phyloP scores from a whole-genome alignment of 805 yeast genomes.

The Priceomyces fermenticarens region DNA sequence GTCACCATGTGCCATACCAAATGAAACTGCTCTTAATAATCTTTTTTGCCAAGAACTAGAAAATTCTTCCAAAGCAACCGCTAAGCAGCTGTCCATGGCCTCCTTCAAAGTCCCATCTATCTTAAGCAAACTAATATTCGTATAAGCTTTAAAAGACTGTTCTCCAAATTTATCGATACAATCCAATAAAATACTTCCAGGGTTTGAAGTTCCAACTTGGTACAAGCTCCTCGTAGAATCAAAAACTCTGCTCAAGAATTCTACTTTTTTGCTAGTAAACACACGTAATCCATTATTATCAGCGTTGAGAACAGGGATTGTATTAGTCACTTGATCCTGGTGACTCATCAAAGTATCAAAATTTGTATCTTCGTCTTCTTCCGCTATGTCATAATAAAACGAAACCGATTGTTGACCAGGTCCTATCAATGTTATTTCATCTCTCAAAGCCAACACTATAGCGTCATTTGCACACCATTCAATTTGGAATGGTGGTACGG shows the following conservation, averaged over 20 bases:
- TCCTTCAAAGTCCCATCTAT: slow-evolving; percentile 40
- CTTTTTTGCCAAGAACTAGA: slow-evolving; percentile 78
- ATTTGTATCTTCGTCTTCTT: slow-evolving; percentile 29
- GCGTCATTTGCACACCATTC: slow-evolving; percentile 90
- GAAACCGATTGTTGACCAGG: slow-evolving; percentile 60
- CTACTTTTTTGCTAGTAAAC: slow-evolving; percentile 54
- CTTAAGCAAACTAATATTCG: slow-evolving; percentile 57
- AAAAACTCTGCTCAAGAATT: slow-evolving; percentile 63
- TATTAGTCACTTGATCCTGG: slow-evolving; percentile 20
- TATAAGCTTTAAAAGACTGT: slow-evolving; percentile 79
- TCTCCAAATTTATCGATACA: slow-evolving; percentile 58
- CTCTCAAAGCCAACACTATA: slow-evolving; percentile 58
- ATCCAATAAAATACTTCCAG: slow-evolving; percentile 80
- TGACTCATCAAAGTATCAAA: slow-evolving; percentile 18
- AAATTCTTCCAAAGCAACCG: slow-evolving; percentile 76
- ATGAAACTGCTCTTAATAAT: slow-evolving; percentile 73
- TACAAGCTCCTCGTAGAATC: slow-evolving; percentile 58
- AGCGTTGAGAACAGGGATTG: slow-evolving; percentile 43
- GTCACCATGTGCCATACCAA: slow-evolving; percentile 69
- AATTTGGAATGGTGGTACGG: slow-evolving; percentile 42
- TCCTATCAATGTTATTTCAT: slow-evolving; percentile 67
- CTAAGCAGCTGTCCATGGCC: slow-evolving; percentile 71
- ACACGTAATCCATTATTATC: slow-evolving; percentile 71
- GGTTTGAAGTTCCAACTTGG: slow-evolving; percentile 78
- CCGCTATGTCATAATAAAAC: slow-evolving; percentile 44